phyloP scores from a whole-genome alignment of 2,329 filamentous ascomycete species.

The Aspergillus phoenicis region DNA sequence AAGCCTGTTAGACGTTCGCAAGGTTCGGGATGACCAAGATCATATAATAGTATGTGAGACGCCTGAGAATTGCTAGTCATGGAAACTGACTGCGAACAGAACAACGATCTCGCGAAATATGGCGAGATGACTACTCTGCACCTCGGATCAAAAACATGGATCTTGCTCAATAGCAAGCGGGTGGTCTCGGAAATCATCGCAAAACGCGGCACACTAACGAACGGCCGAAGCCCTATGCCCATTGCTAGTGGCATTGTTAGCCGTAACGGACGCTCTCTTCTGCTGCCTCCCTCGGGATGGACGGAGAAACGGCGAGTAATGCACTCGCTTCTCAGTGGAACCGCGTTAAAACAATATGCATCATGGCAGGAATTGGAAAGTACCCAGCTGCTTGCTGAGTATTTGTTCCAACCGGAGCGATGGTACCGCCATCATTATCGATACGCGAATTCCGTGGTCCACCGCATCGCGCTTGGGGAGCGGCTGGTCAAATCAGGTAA shows the following conservation, averaged over 20 bases:
- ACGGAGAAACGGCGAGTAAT: constrained; percentile 43
- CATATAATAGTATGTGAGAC: not conserved
- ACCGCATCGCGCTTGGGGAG: constrained; percentile 41
- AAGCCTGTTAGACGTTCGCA: constrained; percentile 15
- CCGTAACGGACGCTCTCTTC: constrained; percentile 33
- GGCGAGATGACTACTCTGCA: constrained; percentile 38
- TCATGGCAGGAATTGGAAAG: constrained; percentile 42
- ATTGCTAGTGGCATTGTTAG: constrained; percentile 44
- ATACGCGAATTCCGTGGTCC: constrained; percentile 45
- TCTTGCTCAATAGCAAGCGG: constrained; percentile 47
- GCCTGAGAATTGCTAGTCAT: too few species aligned
- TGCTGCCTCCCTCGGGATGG: constrained; percentile 40
- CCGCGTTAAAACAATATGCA: constrained; percentile 37
- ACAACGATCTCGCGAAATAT: constrained; percentile 21
- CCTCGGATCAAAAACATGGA: constrained; percentile 44
- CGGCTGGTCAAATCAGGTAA: constrained; percentile 31
- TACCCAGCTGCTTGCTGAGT: constrained; percentile 39
- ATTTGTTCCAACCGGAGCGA: constrained; percentile 33
- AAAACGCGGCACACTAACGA: constrained; percentile 39
- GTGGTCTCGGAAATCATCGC: constrained; percentile 45
- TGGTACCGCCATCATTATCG: constrained; percentile 48
- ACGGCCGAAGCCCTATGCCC: constrained; percentile 37
- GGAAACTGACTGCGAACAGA: constrained; percentile 3
- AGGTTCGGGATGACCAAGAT: not conserved
- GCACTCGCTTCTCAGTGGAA: constrained; percentile 43